Evolutionary conservation across 345 rosid genomes (phyloP).

Genomic region (Gossypium mustelinum): DNA sequence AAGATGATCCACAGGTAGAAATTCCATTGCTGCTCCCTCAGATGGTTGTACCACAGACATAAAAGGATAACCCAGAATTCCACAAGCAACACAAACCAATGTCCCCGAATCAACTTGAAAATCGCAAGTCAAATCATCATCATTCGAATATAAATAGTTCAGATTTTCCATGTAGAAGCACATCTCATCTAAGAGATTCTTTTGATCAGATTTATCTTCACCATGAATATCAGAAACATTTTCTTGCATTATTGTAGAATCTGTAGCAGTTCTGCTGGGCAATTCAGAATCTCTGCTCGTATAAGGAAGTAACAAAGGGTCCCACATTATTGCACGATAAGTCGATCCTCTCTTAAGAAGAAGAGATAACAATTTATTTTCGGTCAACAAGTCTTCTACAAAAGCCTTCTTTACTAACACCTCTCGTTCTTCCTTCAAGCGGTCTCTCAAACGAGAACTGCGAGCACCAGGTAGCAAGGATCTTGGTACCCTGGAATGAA

Average conservation of each 20-base stretch:
- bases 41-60: conserved; percentile 89
- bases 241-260: conserved; percentile 31
- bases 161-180: conserved; percentile 79
- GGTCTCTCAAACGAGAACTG: conserved; percentile 91
- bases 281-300: conserved; percentile 45
- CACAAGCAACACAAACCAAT: conserved; percentile 90
- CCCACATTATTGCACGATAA: conserved; percentile 62
- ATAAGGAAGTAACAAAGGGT: conserved; percentile 73
- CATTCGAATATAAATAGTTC: conserved; percentile 59
- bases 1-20: conserved; percentile 23
- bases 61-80: conserved; percentile 98
- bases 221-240: conserved; percentile 28
- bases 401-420: conserved; percentile 83
- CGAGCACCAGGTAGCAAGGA: conserved; percentile 93
- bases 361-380: conserved; percentile 54
- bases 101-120: conserved; percentile 91
- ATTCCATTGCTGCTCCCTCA: conserved; percentile 40
- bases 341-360: conserved; percentile 52
- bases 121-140: conserved; percentile 68
- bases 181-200: conserved; percentile 67
- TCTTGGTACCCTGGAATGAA: conserved; percentile 76
- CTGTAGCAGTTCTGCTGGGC: conserved; percentile 26
- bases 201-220: conserved; percentile 34
- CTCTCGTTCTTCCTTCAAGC: conserved; percentile 89
- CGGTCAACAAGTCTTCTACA: conserved; percentile 71